Evolutionary conservation across 495 filamentous ascomycete species (phyloP).

Genomic region (Penicillium samsonianum): DNA sequence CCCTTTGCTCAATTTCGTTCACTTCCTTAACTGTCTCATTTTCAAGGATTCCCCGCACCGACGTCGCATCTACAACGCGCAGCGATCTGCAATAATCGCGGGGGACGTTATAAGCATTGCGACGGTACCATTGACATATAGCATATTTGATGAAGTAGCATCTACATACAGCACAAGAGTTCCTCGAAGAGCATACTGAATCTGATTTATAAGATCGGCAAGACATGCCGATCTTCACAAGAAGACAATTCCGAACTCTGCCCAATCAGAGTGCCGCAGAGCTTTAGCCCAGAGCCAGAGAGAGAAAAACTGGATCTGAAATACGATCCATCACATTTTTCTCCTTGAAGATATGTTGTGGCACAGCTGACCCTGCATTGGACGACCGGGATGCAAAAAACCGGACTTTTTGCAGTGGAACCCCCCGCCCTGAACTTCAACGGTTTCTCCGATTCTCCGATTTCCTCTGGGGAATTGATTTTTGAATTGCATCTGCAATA

Average conservation of each 20-base stretch:
- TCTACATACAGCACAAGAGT: neutral
- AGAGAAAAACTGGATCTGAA: neutral
- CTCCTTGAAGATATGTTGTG: neutral
- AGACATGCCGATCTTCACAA: neutral
- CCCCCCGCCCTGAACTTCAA: neutral
- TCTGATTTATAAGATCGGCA: neutral
- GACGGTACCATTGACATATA: conserved; percentile 25
- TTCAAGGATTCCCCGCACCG: conserved; percentile 25
- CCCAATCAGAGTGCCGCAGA: neutral
- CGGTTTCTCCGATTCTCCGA: neutral
- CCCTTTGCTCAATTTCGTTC: neutral
- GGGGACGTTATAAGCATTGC: conserved; percentile 20
- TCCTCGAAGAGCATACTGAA: neutral
- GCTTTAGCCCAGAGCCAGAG: neutral
- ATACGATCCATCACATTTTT: conserved; percentile 2
- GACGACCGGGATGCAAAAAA: conserved; percentile 8
- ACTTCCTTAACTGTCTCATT: neutral
- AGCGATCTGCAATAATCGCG: conserved; percentile 14
- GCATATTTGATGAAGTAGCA: neutral
- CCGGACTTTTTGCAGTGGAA: conserved; percentile 4
- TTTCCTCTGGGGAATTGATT: neutral
- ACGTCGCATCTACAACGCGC: conserved; percentile 12
- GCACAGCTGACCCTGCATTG: conserved; percentile 5
- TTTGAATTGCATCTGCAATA: neutral
- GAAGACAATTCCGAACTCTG: neutral